Evolutionary conservation across 805 yeast genomes (phyloP).

Genomic region (Hemisphaericaspora nanyangensis): DNA sequence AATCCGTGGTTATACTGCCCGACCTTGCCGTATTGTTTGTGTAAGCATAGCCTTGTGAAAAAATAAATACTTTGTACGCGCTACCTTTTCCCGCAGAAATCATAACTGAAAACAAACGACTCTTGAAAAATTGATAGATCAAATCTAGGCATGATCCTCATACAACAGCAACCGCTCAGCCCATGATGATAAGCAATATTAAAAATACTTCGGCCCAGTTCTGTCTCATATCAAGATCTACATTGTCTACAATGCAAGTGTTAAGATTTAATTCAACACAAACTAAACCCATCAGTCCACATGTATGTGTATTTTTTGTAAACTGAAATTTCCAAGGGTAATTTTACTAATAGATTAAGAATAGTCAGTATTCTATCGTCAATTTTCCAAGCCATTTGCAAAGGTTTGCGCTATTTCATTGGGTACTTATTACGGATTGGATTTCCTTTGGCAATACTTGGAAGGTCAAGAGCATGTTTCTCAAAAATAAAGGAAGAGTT

Average conservation of each 20-base stretch:
- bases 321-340: not conserved
- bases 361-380: slow-evolving; percentile 12
- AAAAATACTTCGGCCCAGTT: too few relatives aligned
- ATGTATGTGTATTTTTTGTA: slow-evolving; percentile 1
- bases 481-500: not conserved
- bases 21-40: too few relatives aligned
- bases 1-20: too few relatives aligned
- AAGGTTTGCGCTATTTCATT: slow-evolving; percentile 13
- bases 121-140: too few relatives aligned
- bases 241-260: not conserved
- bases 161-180: too few relatives aligned
- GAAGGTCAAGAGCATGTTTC: slow-evolving; percentile 1
- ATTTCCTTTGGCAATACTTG: slow-evolving; percentile 9
- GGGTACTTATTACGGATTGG: slow-evolving; percentile 14
- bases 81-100: too few relatives aligned
- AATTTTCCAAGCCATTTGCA: slow-evolving; percentile 14
- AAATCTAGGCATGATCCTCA: too few relatives aligned
- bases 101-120: too few relatives aligned
- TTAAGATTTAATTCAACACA: slow-evolving; percentile 1
- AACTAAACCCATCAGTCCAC: slow-evolving; percentile 2
- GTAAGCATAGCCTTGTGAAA: too few relatives aligned
- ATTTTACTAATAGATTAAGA: not conserved
- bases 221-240: not conserved
- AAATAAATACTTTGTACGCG: too few relatives aligned
- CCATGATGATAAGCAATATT: too few relatives aligned